These are phyloP conservation scores for Herpetomonas samuelpessoai DNA, from an alignment of 208 protist genomes.

Conservation along the genomic window DNA sequence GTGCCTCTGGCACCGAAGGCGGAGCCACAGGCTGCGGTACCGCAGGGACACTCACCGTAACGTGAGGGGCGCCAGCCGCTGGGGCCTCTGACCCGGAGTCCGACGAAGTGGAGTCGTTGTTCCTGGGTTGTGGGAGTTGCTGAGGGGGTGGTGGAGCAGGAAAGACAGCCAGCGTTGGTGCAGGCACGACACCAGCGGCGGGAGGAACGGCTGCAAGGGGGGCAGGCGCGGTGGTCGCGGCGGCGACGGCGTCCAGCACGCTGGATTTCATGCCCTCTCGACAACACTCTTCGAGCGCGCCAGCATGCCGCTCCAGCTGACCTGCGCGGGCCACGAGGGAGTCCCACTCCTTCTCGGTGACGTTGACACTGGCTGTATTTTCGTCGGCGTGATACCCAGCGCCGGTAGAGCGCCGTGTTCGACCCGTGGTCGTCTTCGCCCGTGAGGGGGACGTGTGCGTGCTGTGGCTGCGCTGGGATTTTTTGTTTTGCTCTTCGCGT, in stretches of 20 bases:
- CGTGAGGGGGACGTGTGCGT: neutral
- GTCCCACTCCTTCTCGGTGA: constrained; percentile 47
- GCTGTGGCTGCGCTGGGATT: neutral
- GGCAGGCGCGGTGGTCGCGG: neutral
- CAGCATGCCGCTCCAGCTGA: constrained; percentile 31
- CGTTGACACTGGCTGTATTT: constrained; percentile 27
- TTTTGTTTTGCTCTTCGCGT: neutral
- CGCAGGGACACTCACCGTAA: neutral
- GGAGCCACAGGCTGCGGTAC: neutral
- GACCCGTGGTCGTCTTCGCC: neutral
- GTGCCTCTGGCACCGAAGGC: neutral
- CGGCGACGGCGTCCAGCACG: neutral
- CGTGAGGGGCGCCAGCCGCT: constrained; percentile 5
- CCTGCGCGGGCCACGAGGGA: constrained; percentile 27
- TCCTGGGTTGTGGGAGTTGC: too few relatives aligned
- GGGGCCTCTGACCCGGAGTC: too few relatives aligned
- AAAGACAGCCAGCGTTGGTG: neutral
- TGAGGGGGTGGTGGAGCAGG: too few relatives aligned
- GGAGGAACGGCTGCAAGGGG: neutral
- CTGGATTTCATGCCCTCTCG: constrained; percentile 16
- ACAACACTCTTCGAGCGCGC: constrained; percentile 40
- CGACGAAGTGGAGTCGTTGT: too few relatives aligned
- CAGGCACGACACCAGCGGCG: neutral
- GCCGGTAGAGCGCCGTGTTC: constrained; percentile 29
- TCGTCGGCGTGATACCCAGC: constrained; percentile 68